Percentiles rank a stretch among this genome's conserved stretches.
These are phyloP conservation scores for Globisporangium nagaii DNA, from an alignment of 352 stramenopile genomes.

Conservation along the genomic window DNA sequence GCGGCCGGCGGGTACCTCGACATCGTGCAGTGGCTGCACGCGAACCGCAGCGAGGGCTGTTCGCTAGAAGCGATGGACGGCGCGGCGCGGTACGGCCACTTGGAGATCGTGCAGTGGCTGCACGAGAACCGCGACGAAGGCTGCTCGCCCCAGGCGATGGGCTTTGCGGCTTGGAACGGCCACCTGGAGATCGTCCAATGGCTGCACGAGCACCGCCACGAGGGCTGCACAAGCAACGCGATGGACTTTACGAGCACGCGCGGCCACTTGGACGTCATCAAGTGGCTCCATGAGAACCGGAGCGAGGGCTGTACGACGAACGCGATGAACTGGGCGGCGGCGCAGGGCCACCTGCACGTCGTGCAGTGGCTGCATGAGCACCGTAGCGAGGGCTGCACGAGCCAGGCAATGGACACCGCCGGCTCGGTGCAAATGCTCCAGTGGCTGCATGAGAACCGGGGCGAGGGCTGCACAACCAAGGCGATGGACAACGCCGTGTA, in stretches of 20 bases:
- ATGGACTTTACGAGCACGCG: slow-evolving; percentile 33
- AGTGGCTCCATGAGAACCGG: slow-evolving; percentile 13
- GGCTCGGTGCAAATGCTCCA: slow-evolving; percentile 5
- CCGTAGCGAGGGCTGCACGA: slow-evolving; percentile 13
- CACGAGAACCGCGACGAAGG: slow-evolving; percentile 26
- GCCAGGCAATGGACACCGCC: slow-evolving; percentile 18
- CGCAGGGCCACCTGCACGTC: slow-evolving; percentile 14
- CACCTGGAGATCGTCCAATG: slow-evolving; percentile 49
- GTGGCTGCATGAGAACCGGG: slow-evolving; percentile 14
- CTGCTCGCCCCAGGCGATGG: slow-evolving; percentile 12
- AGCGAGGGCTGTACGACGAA: slow-evolving; percentile 12
- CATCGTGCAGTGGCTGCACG: slow-evolving; percentile 16
- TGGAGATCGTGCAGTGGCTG: slow-evolving; percentile 29
- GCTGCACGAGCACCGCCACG: slow-evolving; percentile 44
- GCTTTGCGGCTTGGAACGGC: slow-evolving; percentile 24
- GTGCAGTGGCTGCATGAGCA: slow-evolving; percentile 20
- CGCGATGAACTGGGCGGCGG: slow-evolving; percentile 19
- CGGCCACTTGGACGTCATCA: slow-evolving; percentile 12
- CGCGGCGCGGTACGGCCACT: slow-evolving; percentile 3
- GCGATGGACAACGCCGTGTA: slow-evolving; percentile 22
- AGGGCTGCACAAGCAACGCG: slow-evolving; percentile 53
- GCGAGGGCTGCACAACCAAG: slow-evolving; percentile 13
- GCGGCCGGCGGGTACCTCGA: slow-evolving; percentile 5
- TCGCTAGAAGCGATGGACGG: slow-evolving; percentile 8
- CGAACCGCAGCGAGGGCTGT: slow-evolving; percentile 7